Evolutionary conservation across 306 rosid species (phyloP).

Genomic region (Cercis canadensis): DNA sequence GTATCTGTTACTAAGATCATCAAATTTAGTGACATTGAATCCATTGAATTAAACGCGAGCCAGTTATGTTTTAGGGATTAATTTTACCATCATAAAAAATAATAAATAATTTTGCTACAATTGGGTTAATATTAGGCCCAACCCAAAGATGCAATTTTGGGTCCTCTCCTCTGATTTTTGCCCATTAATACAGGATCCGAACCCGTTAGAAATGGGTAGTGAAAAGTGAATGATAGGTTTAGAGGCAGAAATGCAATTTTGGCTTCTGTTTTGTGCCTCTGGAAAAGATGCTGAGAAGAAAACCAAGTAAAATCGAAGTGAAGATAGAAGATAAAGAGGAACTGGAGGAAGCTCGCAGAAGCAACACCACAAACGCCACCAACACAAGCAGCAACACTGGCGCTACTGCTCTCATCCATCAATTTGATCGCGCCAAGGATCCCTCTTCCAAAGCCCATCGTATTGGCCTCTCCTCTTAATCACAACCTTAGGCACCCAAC

Average conservation of each 20-base stretch:
- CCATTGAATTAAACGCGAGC: background rate
- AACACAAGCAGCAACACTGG: conserved; percentile 37
- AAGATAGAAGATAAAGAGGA: conserved; percentile 86
- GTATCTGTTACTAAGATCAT: background rate
- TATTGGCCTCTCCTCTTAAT: conserved; percentile 48
- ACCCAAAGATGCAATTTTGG: too few species aligned
- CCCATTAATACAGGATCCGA: too few species aligned
- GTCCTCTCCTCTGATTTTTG: too few species aligned
- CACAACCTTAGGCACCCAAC: background rate
- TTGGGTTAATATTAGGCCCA: too few species aligned
- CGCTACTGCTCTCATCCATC: conserved; percentile 61
- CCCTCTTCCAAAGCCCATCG: conserved; percentile 55
- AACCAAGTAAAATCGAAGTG: conserved; percentile 69
- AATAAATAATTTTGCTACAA: too few species aligned
- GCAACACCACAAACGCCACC: conserved; percentile 40
- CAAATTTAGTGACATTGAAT: background rate
- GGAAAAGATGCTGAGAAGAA: conserved; percentile 68
- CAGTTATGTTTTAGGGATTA: background rate
- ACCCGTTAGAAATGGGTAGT: too few species aligned
- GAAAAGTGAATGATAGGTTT: too few species aligned
- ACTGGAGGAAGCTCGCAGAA: conserved; percentile 80
- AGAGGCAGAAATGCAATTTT: too few species aligned
- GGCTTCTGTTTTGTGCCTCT: too few species aligned
- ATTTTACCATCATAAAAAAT: too few species aligned
- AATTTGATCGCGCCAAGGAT: conserved; percentile 65